Base-by-base conservation (phyloP, 2,329 filamentous ascomycete genomes). In the Aureobasidium mangrovei region DNA sequence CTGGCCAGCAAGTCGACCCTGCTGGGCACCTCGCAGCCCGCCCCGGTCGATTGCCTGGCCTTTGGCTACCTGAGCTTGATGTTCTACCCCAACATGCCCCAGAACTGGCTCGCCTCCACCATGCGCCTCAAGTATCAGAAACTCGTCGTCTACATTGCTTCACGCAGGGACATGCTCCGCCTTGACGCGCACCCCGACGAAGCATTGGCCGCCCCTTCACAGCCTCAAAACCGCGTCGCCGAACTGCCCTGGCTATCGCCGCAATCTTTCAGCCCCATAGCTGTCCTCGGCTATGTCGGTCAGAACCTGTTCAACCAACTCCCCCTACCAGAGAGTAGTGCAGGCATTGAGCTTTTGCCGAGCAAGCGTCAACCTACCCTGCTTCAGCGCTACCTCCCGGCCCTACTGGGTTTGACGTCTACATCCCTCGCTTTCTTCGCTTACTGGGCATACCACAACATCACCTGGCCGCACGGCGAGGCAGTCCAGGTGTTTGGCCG, bases 1-100 rank as follows among this genome's bases (percentile, higher is more conserved):
- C 74, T 84, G 24, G 77, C 73, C 1, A 66, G 72, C 18, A 81
- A 80, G 57, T 63, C 69, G 2, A 85, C 79, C 63, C 67, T 88
- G 8, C 70, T 87, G 1, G 72, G 72, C 8, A 69, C 71, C 7
- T 65, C 71, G 1, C 63, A 71, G n/a, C 76, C 80, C 0, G 81
- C 81, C 2, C 81, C 78, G 53, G 70, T 94, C 27, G 91, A 96
- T 68, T 95, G 88, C 65, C 68, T 96, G 44, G 84, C 82, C 0
- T 81, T 88, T 62, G 93, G 84, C 8, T 95, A 94, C 66, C 73
- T 97, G 35, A 78, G 82, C 2, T 71, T 96, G 47, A 86, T 93
- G 74, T 73, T 85, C 1, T 74, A 78, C 27, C 78, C 83, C 0
- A 69, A 77, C 7, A 65, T 86, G 26, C 80, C 82, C 12, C 78